Base-by-base conservation (phyloP, 495 filamentous ascomycete genomes). In the Aspergillus sclerotiicarbonarius region DNA sequence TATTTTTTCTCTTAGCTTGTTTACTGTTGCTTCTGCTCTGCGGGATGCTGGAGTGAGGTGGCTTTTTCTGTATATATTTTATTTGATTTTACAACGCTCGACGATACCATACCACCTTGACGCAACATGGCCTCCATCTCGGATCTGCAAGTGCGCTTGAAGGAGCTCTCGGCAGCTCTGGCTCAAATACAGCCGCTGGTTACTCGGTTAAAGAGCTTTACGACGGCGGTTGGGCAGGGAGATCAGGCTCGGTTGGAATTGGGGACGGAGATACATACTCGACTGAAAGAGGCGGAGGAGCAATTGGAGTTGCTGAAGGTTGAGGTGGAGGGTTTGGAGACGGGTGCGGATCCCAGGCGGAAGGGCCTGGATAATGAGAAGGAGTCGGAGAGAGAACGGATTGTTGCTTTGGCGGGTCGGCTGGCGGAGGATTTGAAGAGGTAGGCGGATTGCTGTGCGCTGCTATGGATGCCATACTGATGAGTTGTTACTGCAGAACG, bases 281-380 rank as follows among this genome's bases (percentile, higher is more conserved):
- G 81, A 52, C 74, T 98, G 48, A 89, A 90, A 64, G 90, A 94
- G 54, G 84, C 90, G 48, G 91, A 97, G 68, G 86, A 92, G 33
- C 90, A 96, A 56, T 80, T 96, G 48, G 93, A 96, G 67, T 70
- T 94, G 12, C 62, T 98, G 53, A 80, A 80, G 21, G 89, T 91
- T 59, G 91, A 96, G 53, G 84, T 92, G 44, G 83, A 86, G 54
- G 90, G 89, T 61, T 68, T 91, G 51, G 78, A 76, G 21, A 50
- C 63, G 43, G 61, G 69, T 1, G 51, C 75, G 0, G 80, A 78
- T 20, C 76, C 67, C 39, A 62, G 70, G 47, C 67, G 71, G 37
- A 77, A 70, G 53, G 72, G 60, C 12, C 64, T 62, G 63, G 72
- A 71, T 62, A 73, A 76, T 46, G 78, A 80, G 50, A 76, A 76